Percentiles rank a stretch among this genome's conserved stretches.
These are phyloP conservation scores for Trematosphaeria pertusa DNA, from an alignment of 2,329 filamentous ascomycete species.

Conservation along the genomic window DNA sequence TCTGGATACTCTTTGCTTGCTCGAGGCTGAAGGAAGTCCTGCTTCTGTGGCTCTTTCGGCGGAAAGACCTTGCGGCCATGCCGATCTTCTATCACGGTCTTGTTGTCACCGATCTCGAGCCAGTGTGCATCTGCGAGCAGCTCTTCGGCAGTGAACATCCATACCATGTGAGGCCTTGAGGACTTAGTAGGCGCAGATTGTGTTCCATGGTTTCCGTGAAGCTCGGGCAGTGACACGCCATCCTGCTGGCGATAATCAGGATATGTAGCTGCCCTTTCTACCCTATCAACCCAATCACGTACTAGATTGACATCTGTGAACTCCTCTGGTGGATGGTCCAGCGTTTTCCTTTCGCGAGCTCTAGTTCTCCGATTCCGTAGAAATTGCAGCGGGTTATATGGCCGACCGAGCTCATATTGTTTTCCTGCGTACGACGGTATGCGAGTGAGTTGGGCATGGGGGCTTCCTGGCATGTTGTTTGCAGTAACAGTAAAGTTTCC, in stretches of 20 bases:
- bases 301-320: conserved; percentile 79
- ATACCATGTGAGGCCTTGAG: conserved; percentile 79
- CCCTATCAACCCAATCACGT: conserved; percentile 76
- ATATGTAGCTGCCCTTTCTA: conserved; percentile 58
- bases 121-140: conserved; percentile 90
- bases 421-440: conserved; percentile 45
- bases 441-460: conserved; percentile 49
- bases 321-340: conserved; percentile 77
- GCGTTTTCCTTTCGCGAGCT: conserved; percentile 74
- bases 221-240: conserved; percentile 41
- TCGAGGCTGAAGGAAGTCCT: conserved; percentile 38
- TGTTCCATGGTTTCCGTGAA: conserved; percentile 35
- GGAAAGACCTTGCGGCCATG: conserved; percentile 75
- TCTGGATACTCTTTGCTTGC: conserved; percentile 43
- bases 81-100: conserved; percentile 79
- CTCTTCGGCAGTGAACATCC: conserved; percentile 83
- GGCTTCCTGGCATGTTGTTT: conserved; percentile 50
- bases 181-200: conserved; percentile 58
- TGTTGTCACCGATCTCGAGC: conserved; percentile 84
- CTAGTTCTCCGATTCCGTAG: conserved; percentile 89
- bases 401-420: conserved; percentile 64
- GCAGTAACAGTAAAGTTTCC: conserved; percentile 51
- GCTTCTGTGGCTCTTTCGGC: conserved; percentile 27
- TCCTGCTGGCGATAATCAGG: conserved; percentile 48
- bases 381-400: conserved; percentile 91